A percentile compares a stretch with the other conserved stretches of the same genome.
phyloP scores from a whole-genome alignment of 768 basidiomycete species.

The Lentinula lateritia region DNA sequence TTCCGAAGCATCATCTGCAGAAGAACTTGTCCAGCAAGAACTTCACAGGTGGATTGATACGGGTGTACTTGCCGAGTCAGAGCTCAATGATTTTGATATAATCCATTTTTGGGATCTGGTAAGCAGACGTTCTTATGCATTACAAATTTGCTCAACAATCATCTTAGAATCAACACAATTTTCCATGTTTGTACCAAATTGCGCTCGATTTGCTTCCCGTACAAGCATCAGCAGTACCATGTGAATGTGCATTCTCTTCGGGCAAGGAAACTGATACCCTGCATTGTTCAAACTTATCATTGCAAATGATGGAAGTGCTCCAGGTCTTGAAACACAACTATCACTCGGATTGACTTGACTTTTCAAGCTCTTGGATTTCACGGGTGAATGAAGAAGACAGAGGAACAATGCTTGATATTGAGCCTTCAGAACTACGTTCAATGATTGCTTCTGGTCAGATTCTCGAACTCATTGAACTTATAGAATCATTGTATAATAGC shows the following conservation, averaged over 20 bases:
- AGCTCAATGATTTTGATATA: background rate
- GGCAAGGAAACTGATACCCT: constrained; percentile 24
- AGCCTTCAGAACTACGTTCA: background rate
- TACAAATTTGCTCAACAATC: background rate
- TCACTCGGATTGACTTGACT: constrained; percentile 16
- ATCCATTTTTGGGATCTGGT: background rate
- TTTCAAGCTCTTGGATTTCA: constrained; percentile 10
- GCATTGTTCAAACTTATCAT: constrained; percentile 16
- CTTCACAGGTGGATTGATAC: background rate
- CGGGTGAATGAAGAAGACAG: background rate
- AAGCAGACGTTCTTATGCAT: background rate
- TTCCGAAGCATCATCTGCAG: background rate
- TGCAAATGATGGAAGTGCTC: constrained; percentile 20
- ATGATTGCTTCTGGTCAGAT: background rate
- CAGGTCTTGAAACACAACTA: constrained; percentile 26
- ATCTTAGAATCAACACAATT: constrained; percentile 1
- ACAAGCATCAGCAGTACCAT: constrained; percentile 25
- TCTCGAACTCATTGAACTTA: background rate
- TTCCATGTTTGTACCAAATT: constrained; percentile 16
- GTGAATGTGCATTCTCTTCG: constrained; percentile 25
- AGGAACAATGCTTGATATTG: background rate
- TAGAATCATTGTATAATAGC: no score
- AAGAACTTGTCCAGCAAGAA: background rate
- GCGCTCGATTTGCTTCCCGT: constrained; percentile 22
- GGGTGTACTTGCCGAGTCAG: background rate